Percentiles rank a stretch among this genome's conserved stretches.
Conservation (phyloP, 495 filamentous ascomycete genomes). For the Aspergillus indologenus region DNA sequence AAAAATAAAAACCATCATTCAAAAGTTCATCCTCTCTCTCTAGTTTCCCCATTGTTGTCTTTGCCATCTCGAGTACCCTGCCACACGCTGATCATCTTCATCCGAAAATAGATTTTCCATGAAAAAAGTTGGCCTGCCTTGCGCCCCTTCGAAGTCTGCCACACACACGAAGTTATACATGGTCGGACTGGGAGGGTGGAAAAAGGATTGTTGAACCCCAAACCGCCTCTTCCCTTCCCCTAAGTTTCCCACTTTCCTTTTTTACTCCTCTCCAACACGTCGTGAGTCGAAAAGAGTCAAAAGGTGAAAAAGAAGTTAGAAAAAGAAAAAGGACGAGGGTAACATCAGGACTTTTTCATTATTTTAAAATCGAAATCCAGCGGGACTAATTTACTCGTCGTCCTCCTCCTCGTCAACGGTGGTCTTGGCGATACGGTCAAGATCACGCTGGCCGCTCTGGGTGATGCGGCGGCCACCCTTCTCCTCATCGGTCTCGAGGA, state of each 20-base stretch:
- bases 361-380: constrained; percentile 22
- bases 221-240: constrained; percentile 5
- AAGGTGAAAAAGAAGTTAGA: constrained; percentile 9
- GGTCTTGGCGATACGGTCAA: constrained; percentile 76
- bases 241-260: neutral
- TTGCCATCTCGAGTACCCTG: neutral
- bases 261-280: neutral
- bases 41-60: neutral
- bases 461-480: constrained; percentile 97
- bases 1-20: constrained; percentile 15
- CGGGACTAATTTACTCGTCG: constrained; percentile 44
- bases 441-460: constrained; percentile 94
- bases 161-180: too few relatives aligned
- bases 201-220: neutral
- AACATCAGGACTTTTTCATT: constrained; percentile 38
- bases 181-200: too few relatives aligned
- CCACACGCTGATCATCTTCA: neutral
- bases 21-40: constrained; percentile 18
- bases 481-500: constrained; percentile 93
- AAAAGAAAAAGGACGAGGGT: constrained; percentile 27
- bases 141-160: too few relatives aligned
- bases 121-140: neutral
- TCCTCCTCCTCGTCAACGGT: constrained; percentile 52
- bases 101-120: neutral
- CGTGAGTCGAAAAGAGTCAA: neutral